Evolutionary conservation across 2,329 filamentous ascomycete genomes (phyloP).

Genomic region (Penicillium polonicum): DNA sequence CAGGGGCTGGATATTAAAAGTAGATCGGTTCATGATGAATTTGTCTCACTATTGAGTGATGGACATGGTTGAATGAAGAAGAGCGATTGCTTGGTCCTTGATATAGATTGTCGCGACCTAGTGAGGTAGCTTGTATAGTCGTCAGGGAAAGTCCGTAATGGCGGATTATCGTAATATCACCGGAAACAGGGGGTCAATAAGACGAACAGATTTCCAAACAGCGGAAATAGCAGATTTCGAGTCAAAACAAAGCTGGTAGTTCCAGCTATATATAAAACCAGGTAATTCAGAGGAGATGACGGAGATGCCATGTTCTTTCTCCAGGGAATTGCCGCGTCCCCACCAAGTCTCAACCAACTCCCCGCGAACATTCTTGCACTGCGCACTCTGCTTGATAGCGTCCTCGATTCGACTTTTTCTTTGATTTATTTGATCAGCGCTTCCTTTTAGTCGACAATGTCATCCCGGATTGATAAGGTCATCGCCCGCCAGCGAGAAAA

Average conservation of each 20-base stretch:
- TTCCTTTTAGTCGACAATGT: constrained; percentile 30
- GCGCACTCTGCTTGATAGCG: not conserved
- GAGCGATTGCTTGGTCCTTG: not conserved
- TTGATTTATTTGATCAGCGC: not conserved
- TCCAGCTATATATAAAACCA: not conserved
- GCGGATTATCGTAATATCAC: not conserved
- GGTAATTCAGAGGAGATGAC: not conserved
- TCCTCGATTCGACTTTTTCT: not conserved
- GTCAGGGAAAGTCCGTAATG: not conserved
- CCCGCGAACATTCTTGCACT: constrained; percentile 17
- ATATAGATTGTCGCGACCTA: constrained; percentile 2
- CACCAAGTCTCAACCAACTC: constrained; percentile 20
- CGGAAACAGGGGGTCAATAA: not conserved
- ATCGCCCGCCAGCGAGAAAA: constrained; percentile 75
- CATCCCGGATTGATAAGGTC: constrained; percentile 63
- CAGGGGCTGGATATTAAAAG: constrained; percentile 69
- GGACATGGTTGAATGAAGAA: not conserved
- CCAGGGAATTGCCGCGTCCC: constrained; percentile 13
- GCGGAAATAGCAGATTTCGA: not conserved
- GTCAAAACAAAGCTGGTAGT: not conserved
- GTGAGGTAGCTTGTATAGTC: not conserved
- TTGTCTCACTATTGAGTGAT: not conserved
- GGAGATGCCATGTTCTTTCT: constrained; percentile 3
- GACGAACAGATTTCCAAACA: not conserved
- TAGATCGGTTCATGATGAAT: constrained; percentile 32